Conservation (phyloP, 2,329 filamentous ascomycete species). For the Neonectria hederae region DNA sequence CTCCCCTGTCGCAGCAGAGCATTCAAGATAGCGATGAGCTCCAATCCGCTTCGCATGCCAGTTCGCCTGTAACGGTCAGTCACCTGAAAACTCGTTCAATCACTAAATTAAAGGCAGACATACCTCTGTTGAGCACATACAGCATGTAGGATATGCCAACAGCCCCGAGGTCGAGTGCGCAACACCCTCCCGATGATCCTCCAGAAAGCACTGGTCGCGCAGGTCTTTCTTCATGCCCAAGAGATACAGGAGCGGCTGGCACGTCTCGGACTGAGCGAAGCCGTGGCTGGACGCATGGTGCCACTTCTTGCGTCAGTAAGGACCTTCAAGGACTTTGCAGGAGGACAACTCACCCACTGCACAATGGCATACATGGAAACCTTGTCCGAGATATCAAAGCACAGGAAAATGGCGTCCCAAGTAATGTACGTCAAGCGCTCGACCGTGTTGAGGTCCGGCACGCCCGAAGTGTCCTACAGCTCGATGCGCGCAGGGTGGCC, state of each 20-base stretch:
- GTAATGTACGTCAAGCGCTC: slow-evolving; percentile 47
- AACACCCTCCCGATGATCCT: slow-evolving; percentile 29
- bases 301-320: slow-evolving; percentile 41
- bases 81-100: not conserved
- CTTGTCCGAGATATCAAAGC: slow-evolving; percentile 51
- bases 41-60: slow-evolving; percentile 47
- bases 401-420: slow-evolving; percentile 52
- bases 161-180: slow-evolving; percentile 18
- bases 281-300: slow-evolving; percentile 41
- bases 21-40: slow-evolving; percentile 46
- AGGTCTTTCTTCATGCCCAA: slow-evolving; percentile 50
- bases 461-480: slow-evolving; percentile 54
- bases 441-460: slow-evolving; percentile 49
- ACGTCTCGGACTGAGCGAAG: slow-evolving; percentile 34
- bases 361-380: slow-evolving; percentile 47
- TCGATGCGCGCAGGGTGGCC: slow-evolving; percentile 44
- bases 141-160: slow-evolving; percentile 42
- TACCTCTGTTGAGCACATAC: slow-evolving; percentile 45
- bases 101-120: not conserved
- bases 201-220: slow-evolving; percentile 37
- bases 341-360: slow-evolving; percentile 45
- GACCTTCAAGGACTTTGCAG: accelerated
- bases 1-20: slow-evolving; percentile 49
- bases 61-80: slow-evolving; percentile 39
- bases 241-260: slow-evolving; percentile 44